phyloP scores from a whole-genome alignment of 2,329 filamentous ascomycete species.

The Pezicula carpinea region DNA sequence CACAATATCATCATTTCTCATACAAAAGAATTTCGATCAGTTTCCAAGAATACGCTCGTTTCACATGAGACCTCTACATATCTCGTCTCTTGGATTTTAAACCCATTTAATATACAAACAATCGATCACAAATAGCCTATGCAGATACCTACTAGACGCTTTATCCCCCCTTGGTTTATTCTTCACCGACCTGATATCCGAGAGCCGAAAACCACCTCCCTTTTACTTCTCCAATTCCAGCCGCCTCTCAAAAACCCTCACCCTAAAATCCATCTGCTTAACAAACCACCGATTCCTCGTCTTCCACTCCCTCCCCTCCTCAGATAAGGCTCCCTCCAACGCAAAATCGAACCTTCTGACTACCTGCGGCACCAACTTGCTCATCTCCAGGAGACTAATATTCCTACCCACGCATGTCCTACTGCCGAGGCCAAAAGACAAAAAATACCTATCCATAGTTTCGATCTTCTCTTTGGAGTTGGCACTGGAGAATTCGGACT shows the following conservation, averaged over 20 bases:
- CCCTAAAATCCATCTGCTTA: conserved; percentile 22
- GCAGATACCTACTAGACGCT: no score
- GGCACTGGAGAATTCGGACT: conserved; percentile 11
- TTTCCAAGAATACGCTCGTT: no score
- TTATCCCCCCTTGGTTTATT: no score
- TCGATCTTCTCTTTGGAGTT: background rate
- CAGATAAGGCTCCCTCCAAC: conserved; percentile 16
- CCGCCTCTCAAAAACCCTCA: conserved; percentile 10
- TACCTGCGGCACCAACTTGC: conserved; percentile 36
- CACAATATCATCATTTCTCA: no score
- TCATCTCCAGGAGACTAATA: conserved; percentile 39
- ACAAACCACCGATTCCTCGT: conserved; percentile 25
- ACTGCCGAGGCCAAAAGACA: conserved; percentile 18
- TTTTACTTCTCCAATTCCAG: background rate
- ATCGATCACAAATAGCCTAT: no score
- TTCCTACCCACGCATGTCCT: conserved; percentile 40
- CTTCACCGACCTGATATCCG: no score
- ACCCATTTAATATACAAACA: no score
- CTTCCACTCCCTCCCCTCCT: conserved; percentile 10
- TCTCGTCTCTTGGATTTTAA: no score
- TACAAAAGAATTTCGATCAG: no score
- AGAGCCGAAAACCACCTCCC: no score
- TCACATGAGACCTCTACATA: no score
- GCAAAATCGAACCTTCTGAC: conserved; percentile 25
- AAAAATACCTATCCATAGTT: conserved; percentile 11